Conservation (phyloP, 345 rosid species). For the Carallia brachiata region DNA sequence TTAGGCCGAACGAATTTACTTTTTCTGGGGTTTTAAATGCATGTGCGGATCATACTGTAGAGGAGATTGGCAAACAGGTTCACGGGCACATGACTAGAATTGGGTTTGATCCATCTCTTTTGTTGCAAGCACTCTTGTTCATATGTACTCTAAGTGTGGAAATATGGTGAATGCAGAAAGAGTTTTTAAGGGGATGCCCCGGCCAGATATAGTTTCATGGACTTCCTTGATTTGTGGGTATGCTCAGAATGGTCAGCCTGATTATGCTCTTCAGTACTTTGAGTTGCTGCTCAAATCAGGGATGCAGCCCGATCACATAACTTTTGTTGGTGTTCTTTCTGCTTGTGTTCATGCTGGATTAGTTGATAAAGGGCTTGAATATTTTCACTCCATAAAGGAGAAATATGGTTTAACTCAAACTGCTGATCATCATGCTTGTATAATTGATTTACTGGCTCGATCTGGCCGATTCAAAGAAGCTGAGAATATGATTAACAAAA, state of each 20-base stretch:
- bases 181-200: slow-evolving; percentile 49
- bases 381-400: slow-evolving; percentile 62
- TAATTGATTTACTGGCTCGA: slow-evolving; percentile 73
- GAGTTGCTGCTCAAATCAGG: slow-evolving; percentile 66
- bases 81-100: slow-evolving; percentile 73
- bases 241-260: slow-evolving; percentile 78
- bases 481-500: slow-evolving; percentile 48
- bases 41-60: slow-evolving; percentile 58
- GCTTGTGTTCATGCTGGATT: slow-evolving; percentile 88
- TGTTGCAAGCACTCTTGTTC: slow-evolving; percentile 77
- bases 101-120: slow-evolving; percentile 63
- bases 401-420: slow-evolving; percentile 58
- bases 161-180: slow-evolving; percentile 59
- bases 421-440: slow-evolving; percentile 82
- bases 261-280: slow-evolving; percentile 57
- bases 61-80: slow-evolving; percentile 73
- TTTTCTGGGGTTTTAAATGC: slow-evolving; percentile 79
- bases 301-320: slow-evolving; percentile 65
- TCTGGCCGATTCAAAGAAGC: slow-evolving; percentile 62
- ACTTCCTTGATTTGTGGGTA: slow-evolving; percentile 74
- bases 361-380: slow-evolving; percentile 66
- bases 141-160: slow-evolving; percentile 87
- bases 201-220: slow-evolving; percentile 73
- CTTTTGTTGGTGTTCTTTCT: slow-evolving; percentile 79
- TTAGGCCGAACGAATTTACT: slow-evolving; percentile 72